Evolutionary conservation across 2,329 filamentous ascomycete species (phyloP), one percentile per base, ranked within the genome.

Genomic region (Alternaria sp.): DNA sequence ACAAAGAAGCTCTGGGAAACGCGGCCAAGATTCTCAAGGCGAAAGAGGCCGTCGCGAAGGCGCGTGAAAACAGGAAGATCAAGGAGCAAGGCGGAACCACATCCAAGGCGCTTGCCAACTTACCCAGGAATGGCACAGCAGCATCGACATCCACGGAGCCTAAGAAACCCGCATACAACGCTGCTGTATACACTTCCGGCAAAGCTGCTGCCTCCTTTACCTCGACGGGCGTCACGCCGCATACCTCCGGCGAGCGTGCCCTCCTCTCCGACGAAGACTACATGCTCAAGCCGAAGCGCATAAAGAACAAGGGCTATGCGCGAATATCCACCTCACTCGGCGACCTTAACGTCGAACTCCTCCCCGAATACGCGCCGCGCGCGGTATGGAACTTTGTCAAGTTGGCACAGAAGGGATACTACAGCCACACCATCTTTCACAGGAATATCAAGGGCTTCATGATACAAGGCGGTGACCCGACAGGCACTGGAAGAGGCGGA

Each of bases 381-480:
- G 93, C 95, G 0, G 95, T 98, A 2, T 99, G 94, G 93, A 99
- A 99, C 78, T 99, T 99, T 74, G 87, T 96, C 53, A 89, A 91
- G 57, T 83, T 99, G 5, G 88, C 93, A 1, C 91, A 97, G 74
- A 92, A 91, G 67, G 94, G 94, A 1, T 97, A 97, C 79, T 99
- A 98, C 81, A 88, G 88, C 52, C 87, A 87, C 65, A 89, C 97
- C 2, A 79, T 86, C 12, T 99, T 99, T 75, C 95, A 99, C 79
- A 89, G 95, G 64, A 97, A 96, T 76, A 97, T 99, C 70, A 89
- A 89, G 59, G 92, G 91, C 70, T 99, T 99, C 77, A 99, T 99
- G 95, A 92, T 99, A 39, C 95, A 99, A 78, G 94, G 94, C 43
- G 95, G 95, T 38, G 95, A 99, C 75, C 95, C 95, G 0, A 92